Base-by-base conservation (phyloP, 129 eudicot species). In the Lactuca sativa region DNA sequence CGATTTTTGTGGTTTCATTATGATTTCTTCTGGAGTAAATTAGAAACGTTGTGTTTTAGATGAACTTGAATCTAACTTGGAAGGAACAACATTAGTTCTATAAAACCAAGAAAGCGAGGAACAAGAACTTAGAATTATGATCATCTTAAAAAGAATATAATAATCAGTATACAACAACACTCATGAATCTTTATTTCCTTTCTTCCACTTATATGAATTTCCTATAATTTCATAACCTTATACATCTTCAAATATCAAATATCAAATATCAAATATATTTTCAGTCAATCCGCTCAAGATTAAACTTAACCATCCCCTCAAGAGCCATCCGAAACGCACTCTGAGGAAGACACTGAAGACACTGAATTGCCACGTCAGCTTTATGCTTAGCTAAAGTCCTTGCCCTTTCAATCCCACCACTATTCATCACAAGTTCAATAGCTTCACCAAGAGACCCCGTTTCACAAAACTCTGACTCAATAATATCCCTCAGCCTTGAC, bases 381-480 rank as follows among this genome's bases (percentile, higher is more conserved):
- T 86, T 92, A 73, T 88, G 85, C 67, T 75, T 72, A 0, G 97
- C 97, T 25, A 92, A 65, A 11, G 65, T 67, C 11, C 13, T 85
- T 4, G 97, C 97, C 72, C 79, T 69, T 56, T 84, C 91, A 17
- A 92, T 88, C 48, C 95, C 97, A 9, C 96, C 91, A 54, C 84
- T 73, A 33, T 44, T 82, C 84, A 82, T 88, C 47, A 92, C 89
- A 33, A 92, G 18, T 6, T 78, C 76, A 56, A 88, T 82, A 31
- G 97, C 97, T 80, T 92, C 86, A 21, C 84, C 80, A 16, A 92
- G 78, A 1, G 96, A 92, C 25, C 95, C 96, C 8, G 79, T 74
- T 63, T 92, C 95, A 47, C 81, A 75, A 78, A 92, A 92, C 48
- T 92, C 95, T 11, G 97, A 80, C 67, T 92, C 98, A 13, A 92